These are phyloP conservation scores for Entomortierella chlamydospora DNA, from an alignment of 192 early-diverging fungal species.

Conservation along the genomic window DNA sequence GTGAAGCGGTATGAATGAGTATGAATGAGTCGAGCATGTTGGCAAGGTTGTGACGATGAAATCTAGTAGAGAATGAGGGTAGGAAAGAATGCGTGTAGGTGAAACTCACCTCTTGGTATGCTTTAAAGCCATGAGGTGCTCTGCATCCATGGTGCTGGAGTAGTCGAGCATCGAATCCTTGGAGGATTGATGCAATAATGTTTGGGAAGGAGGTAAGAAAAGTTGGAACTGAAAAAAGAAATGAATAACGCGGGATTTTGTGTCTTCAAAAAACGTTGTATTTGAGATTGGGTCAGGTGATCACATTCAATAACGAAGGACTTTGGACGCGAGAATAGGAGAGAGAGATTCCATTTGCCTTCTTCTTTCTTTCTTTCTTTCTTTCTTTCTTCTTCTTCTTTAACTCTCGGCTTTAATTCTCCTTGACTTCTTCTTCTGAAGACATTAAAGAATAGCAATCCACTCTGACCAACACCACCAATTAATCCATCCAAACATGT, in stretches of 20 bases:
- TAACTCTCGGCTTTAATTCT: too few species aligned
- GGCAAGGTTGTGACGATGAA: too few species aligned
- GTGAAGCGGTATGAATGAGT: background rate
- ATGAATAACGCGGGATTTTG: too few species aligned
- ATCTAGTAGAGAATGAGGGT: too few species aligned
- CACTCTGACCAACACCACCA: background rate
- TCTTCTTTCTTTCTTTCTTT: too few species aligned
- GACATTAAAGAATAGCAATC: background rate
- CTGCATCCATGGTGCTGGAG: conserved; percentile 30
- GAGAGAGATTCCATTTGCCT: background rate
- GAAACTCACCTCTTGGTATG: conserved; percentile 38
- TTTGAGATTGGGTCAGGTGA: too few species aligned
- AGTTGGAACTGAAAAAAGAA: background rate
- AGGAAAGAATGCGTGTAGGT: background rate
- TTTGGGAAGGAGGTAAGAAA: background rate
- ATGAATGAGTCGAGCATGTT: too few species aligned
- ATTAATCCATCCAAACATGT: conserved; percentile 10
- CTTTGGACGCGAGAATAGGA: too few species aligned
- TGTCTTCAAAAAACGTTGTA: too few species aligned
- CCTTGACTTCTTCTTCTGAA: background rate
- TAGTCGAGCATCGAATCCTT: conserved; percentile 21
- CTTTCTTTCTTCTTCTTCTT: too few species aligned
- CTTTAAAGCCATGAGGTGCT: conserved; percentile 46
- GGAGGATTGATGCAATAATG: too few species aligned
- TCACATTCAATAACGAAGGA: too few species aligned